These are phyloP conservation scores for Elaeagnus macrophylla DNA, from an alignment of 306 rosid genomes.

Conservation along the genomic window DNA sequence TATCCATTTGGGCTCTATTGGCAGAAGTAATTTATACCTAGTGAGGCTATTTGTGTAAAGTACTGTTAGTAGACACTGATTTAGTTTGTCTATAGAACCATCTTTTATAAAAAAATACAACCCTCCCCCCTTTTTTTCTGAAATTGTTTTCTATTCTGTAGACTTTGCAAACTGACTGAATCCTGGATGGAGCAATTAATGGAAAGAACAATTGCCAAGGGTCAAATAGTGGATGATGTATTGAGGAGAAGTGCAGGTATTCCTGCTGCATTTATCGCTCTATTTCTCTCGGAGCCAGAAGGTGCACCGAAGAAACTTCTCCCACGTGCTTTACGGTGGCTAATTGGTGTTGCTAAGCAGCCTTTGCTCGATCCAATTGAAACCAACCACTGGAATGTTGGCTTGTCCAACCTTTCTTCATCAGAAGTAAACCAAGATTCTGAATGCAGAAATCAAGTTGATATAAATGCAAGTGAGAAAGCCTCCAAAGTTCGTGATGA, in stretches of 20 bases:
- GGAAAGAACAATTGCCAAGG: conserved; percentile 84
- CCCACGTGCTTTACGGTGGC: conserved; percentile 82
- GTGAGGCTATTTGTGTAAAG: no score
- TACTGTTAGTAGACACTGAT: no score
- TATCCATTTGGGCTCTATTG: no score
- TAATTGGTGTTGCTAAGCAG: conserved; percentile 69
- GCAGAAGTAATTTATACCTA: no score
- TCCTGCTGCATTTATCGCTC: conserved; percentile 91
- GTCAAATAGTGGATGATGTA: conserved; percentile 82
- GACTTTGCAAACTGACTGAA: conserved; percentile 85
- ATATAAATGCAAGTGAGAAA: conserved; percentile 31
- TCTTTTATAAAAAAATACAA: no score
- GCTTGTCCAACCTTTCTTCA: conserved; percentile 21
- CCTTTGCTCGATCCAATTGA: conserved; percentile 44
- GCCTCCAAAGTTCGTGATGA: conserved; percentile 79
- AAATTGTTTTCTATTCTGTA: conserved; percentile 26
- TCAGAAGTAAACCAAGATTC: conserved; percentile 24
- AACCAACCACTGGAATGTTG: conserved; percentile 30
- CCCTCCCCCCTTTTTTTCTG: conserved; percentile 16
- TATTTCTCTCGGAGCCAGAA: conserved; percentile 97
- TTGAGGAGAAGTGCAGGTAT: conserved; percentile 98
- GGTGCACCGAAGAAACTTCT: conserved; percentile 96
- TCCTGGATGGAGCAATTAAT: conserved; percentile 95
- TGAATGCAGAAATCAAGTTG: conserved; percentile 21
- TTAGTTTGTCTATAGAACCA: no score